Base-by-base conservation (phyloP, 148 eudicot genomes). In the Rhododendron molle region DNA sequence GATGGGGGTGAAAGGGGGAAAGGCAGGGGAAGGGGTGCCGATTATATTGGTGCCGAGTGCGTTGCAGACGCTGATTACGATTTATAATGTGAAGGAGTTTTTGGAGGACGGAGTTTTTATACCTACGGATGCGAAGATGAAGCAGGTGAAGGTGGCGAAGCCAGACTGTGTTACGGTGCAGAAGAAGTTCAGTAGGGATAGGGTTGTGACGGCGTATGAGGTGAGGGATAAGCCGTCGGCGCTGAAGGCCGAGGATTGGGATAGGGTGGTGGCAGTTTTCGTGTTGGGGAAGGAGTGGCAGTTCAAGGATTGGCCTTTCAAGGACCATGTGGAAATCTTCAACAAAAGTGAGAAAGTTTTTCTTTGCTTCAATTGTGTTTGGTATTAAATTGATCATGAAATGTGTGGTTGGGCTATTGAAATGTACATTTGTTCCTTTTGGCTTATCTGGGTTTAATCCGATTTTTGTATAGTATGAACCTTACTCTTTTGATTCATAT, bases 281-380 rank as follows among this genome's bases (percentile, higher is more conserved):
- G 99, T 94, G 69, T 86, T 96, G 86, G 99, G 99, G 60, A 96
- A 95, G 84, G 99, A 95, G 67, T 96, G 98, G 99, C 99, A 96
- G 91, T 96, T 96, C 56, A 96, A 96, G 58, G 98, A 96, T 46
- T 94, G 98, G 98, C 98, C 98, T 14, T 91, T 90, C 69, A 96
- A 96, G 92, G 98, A 96, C 76, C 98, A 96, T 86, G 94, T 96
- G 40, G 98, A 96, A 90, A 96, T 94, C 47, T 96, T 96, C 58
- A 94, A 94, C 83, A 96, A 91, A 88, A 93, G 98, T 96, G 83
- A 86, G 92, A 52, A 80, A 69, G 1, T 69, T 38, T 36, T 40
- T 20, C 28, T 52, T 71, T 32, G 40, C 32, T 58, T 44, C 32
- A 2, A 50, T 49, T 60, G 52, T 3, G 43, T 28, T 83, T 85